These are phyloP conservation scores for Anethum foeniculum DNA, from an alignment of 140 eudicot genomes.

Conservation along the genomic window DNA sequence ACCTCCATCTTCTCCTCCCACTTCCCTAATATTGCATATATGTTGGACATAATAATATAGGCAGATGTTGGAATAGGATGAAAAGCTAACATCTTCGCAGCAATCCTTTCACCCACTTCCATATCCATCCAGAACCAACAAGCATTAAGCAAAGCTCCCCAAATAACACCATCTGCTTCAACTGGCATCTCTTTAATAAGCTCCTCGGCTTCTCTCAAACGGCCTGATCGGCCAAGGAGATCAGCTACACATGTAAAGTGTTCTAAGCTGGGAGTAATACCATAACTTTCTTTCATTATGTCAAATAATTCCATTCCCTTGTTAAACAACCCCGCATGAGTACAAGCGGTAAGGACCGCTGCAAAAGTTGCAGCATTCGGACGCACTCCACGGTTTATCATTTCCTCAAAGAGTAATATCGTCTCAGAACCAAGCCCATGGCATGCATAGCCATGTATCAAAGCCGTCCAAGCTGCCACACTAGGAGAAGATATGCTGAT, in stretches of 20 bases:
- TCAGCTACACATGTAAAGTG: conserved; percentile 64
- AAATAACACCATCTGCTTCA: conserved; percentile 41
- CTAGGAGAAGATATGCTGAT: conserved; percentile 37
- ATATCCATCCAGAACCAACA: conserved; percentile 65
- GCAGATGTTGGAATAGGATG: conserved; percentile 37
- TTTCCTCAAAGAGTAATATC: conserved; percentile 29
- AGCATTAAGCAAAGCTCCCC: conserved; percentile 54
- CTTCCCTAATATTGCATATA: conserved; percentile 46
- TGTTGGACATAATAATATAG: conserved; percentile 53
- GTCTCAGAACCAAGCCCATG: conserved; percentile 48
- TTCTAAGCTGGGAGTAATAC: conserved; percentile 42
- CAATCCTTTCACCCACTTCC: conserved; percentile 51
- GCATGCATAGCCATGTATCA: conserved; percentile 54
- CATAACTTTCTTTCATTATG: conserved; percentile 32
- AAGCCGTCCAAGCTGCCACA: conserved; percentile 67
- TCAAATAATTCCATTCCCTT: conserved; percentile 44
- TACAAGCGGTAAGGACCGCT: conserved; percentile 55
- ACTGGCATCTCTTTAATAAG: conserved; percentile 39
- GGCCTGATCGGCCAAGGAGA: conserved; percentile 62
- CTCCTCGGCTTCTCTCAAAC: conserved; percentile 55
- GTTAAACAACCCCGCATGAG: conserved; percentile 39
- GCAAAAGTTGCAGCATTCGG: conserved; percentile 69
- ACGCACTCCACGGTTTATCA: conserved; percentile 36
- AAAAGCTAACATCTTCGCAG: conserved; percentile 38
- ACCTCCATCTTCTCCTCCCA: conserved; percentile 52